phyloP scores from a whole-genome alignment of 1,284 basidiomycete species.

The Leccinum solheimii region DNA sequence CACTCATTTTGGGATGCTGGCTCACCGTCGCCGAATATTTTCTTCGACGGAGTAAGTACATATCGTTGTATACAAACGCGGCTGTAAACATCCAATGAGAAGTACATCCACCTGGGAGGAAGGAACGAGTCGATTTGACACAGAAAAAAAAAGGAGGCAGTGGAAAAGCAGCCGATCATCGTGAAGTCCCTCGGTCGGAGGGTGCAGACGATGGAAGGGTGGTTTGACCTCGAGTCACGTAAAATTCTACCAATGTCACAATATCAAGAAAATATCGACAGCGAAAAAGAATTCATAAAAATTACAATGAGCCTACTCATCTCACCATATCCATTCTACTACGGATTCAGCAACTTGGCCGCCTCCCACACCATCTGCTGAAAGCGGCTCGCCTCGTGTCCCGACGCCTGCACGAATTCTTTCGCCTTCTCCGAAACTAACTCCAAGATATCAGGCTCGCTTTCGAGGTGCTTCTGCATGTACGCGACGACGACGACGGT shows the following conservation, averaged over 20 bases:
- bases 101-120: not conserved
- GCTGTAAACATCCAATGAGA: not conserved
- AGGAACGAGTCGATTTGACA: not conserved
- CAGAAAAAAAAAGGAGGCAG: not conserved
- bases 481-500: slow-evolving; percentile 45
- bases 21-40: too few species aligned
- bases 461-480: slow-evolving; percentile 34
- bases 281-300: not conserved
- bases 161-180: not conserved
- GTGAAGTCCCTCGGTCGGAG: not conserved
- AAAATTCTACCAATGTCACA: not conserved
- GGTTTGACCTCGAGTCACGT: too few species aligned
- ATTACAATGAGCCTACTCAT: not conserved
- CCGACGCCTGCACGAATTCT: slow-evolving; percentile 30
- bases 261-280: not conserved
- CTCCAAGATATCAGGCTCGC: slow-evolving; percentile 39
- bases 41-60: too few species aligned
- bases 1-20: too few species aligned
- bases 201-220: not conserved
- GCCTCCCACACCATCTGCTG: slow-evolving; percentile 25
- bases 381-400: slow-evolving; percentile 9
- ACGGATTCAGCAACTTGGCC: slow-evolving; percentile 5
- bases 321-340: not conserved
- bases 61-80: not conserved
- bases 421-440: slow-evolving; percentile 39